phyloP scores from a whole-genome alignment of 1,139 yeast genomes.

The Protomyces arabidopsidicola region DNA sequence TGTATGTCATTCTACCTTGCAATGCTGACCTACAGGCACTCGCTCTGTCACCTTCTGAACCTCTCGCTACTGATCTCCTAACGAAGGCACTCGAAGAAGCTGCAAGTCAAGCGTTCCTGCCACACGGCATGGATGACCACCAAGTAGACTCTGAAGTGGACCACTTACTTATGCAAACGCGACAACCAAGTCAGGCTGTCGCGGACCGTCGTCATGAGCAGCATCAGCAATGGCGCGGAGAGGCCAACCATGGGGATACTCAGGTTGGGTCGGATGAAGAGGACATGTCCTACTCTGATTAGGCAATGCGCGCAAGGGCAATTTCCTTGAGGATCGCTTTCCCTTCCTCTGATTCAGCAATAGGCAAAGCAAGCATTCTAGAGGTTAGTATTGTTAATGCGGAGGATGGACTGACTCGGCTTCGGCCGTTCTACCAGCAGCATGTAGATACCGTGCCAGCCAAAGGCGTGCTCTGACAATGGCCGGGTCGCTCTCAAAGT shows the following conservation, averaged over 20 bases:
- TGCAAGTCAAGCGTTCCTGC: conserved; percentile 40
- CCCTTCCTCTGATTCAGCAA: background rate
- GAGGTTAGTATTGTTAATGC: background rate
- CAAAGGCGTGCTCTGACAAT: conserved; percentile 1
- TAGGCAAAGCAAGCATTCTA: background rate
- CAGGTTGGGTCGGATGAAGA: background rate
- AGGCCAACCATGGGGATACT: too few species aligned
- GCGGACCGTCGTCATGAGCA: background rate
- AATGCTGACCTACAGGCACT: conserved; percentile 44
- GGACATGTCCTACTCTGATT: background rate
- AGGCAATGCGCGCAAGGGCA: background rate
- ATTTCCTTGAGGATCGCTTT: background rate
- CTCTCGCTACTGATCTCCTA: conserved; percentile 75
- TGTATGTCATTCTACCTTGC: background rate
- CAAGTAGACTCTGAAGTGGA: conserved; percentile 7
- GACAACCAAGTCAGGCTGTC: background rate
- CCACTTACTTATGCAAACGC: background rate
- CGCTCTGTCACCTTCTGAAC: conserved; percentile 73
- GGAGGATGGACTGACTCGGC: background rate
- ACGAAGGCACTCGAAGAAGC: conserved; percentile 68
- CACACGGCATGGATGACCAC: background rate
- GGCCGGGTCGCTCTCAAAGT: background rate
- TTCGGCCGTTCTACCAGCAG: background rate
- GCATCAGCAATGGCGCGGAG: too few species aligned
- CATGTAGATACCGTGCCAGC: conserved; percentile 9